Percentiles rank a stretch among this genome's conserved stretches.
These are phyloP conservation scores for Starmerella vaccinii DNA, from an alignment of 805 yeast species.

Conservation along the genomic window DNA sequence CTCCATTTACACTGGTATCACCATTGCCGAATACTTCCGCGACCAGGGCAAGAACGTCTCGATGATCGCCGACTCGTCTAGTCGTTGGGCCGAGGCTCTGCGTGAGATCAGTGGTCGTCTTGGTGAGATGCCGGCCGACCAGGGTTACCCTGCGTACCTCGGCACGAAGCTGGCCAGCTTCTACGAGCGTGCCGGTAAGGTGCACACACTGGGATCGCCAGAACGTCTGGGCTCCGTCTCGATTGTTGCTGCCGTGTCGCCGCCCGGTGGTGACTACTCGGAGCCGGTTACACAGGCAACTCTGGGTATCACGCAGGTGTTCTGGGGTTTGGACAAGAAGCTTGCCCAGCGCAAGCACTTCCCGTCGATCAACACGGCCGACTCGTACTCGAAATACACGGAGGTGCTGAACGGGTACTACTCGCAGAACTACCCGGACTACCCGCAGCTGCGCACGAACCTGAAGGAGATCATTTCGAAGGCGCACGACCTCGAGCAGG, in stretches of 20 bases:
- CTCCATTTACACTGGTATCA: slow-evolving; percentile 96
- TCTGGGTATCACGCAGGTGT: slow-evolving; percentile 98
- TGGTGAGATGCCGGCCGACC: slow-evolving; percentile 99
- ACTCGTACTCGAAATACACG: slow-evolving; percentile 94
- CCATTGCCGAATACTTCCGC: slow-evolving; percentile 97
- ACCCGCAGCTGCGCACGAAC: slow-evolving; percentile 79
- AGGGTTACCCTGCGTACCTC: slow-evolving; percentile 99
- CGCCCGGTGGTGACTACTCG: slow-evolving; percentile 99
- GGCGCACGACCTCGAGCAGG: slow-evolving; percentile 98
- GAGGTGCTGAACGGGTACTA: slow-evolving; percentile 76
- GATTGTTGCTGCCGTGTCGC: slow-evolving; percentile 99
- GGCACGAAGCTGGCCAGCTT: slow-evolving; percentile 98
- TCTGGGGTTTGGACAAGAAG: slow-evolving; percentile 99
- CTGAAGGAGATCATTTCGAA: slow-evolving; percentile 89
- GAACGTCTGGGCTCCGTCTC: slow-evolving; percentile 95
- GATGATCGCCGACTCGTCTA: slow-evolving; percentile 99
- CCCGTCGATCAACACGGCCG: slow-evolving; percentile 95
- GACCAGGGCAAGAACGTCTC: slow-evolving; percentile 99
- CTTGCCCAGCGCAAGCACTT: slow-evolving; percentile 99
- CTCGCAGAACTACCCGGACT: slow-evolving; percentile 78
- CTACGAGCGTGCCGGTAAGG: slow-evolving; percentile 99
- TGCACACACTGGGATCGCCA: slow-evolving; percentile 90
- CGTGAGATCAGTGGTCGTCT: slow-evolving; percentile 99
- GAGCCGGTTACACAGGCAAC: slow-evolving; percentile 99
- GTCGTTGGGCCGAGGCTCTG: slow-evolving; percentile 99